Conservation (phyloP, 345 rosid species). For the Cardamine chenopodiifolia region DNA sequence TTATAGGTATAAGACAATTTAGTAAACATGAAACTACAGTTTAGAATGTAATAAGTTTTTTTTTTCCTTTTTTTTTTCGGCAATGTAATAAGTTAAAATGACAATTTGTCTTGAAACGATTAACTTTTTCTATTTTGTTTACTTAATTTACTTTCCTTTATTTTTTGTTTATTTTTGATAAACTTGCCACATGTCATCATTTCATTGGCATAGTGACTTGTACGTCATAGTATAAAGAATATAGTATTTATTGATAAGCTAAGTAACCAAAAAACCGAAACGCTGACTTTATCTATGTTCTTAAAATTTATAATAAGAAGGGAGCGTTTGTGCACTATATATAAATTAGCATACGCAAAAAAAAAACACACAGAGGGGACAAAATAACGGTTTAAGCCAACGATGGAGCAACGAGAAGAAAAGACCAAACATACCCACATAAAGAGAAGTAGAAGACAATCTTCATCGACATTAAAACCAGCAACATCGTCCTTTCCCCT, state of each 20-base stretch:
- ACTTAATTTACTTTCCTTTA: too few species aligned
- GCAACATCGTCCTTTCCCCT: neutral
- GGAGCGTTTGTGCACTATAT: neutral
- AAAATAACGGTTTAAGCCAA: neutral
- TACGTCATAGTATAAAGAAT: too few species aligned
- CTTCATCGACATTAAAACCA: neutral
- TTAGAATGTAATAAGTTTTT: too few species aligned
- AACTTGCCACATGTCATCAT: neutral
- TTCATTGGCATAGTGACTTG: neutral
- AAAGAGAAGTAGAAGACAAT: neutral
- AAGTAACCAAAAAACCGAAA: too few species aligned
- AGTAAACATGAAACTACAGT: too few species aligned
- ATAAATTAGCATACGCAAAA: neutral
- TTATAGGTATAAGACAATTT: too few species aligned
- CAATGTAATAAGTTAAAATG: neutral
- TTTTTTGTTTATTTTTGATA: neutral
- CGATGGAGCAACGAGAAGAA: neutral
- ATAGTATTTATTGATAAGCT: too few species aligned
- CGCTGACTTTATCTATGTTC: neutral
- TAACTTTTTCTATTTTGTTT: too few species aligned
- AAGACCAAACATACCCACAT: neutral
- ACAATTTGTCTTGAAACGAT: neutral
- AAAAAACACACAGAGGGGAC: too few species aligned
- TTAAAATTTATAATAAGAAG: too few species aligned
- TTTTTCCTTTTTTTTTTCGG: too few species aligned